These are phyloP conservation scores for Parathielavia hyrcaniae DNA, from an alignment of 495 filamentous ascomycete genomes.

Conservation along the genomic window DNA sequence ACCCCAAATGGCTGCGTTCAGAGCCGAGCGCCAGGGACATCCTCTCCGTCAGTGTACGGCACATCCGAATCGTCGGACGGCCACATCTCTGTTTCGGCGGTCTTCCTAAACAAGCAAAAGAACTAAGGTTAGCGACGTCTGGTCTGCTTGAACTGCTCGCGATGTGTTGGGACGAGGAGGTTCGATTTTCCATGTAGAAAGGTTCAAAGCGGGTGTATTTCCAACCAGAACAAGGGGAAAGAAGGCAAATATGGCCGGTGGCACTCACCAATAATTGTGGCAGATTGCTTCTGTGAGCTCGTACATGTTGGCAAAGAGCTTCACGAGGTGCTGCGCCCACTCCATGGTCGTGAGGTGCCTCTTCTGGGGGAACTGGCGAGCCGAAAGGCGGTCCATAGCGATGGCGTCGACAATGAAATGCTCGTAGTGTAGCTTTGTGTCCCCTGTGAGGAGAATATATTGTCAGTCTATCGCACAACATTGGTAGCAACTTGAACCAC, in stretches of 20 bases:
- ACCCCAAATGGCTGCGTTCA: no score
- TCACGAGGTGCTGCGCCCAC: background rate
- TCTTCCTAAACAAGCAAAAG: background rate
- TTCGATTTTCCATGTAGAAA: no score
- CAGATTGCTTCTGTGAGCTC: slow-evolving; percentile 12
- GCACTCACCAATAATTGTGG: slow-evolving; percentile 8
- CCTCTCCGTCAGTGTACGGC: background rate
- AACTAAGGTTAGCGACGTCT: background rate
- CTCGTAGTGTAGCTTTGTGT: background rate
- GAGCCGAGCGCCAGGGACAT: background rate
- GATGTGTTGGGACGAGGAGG: background rate
- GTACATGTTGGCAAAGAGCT: slow-evolving; percentile 14
- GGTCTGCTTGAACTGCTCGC: background rate
- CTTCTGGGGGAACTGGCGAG: background rate
- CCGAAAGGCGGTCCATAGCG: slow-evolving; percentile 1
- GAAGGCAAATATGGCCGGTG: background rate
- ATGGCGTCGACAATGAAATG: slow-evolving; percentile 1
- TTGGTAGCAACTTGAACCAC: background rate
- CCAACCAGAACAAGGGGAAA: background rate
- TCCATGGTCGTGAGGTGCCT: background rate
- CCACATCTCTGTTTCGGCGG: slow-evolving; percentile 4
- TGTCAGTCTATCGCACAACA: background rate
- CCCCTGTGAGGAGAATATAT: background rate
- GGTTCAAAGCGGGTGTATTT: background rate
- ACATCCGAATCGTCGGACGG: slow-evolving; percentile 6